phyloP scores from a whole-genome alignment of 345 rosid genomes.

The Euphorbia pulcherrima region DNA sequence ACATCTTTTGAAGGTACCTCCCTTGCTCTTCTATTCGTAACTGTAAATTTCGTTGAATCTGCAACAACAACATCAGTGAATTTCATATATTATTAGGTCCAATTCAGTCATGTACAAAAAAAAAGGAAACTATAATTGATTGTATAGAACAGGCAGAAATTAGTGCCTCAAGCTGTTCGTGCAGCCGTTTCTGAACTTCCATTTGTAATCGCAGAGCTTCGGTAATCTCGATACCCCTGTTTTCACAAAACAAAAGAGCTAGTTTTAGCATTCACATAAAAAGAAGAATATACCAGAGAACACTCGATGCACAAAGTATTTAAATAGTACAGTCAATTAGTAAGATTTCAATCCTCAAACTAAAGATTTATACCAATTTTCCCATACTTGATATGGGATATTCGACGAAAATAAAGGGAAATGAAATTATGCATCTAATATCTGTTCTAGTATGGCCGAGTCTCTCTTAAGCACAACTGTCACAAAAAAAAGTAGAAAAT shows the following conservation, averaged over 20 bases:
- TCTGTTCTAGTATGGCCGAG: not conserved
- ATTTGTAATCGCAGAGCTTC: conserved; percentile 87
- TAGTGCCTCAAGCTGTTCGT: conserved; percentile 93
- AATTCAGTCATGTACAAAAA: no score
- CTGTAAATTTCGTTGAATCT: conserved; percentile 92
- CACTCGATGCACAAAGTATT: not conserved
- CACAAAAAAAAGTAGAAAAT: not conserved
- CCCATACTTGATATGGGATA: not conserved
- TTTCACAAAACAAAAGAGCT: conserved; percentile 14
- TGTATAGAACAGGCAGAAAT: conserved; percentile 3
- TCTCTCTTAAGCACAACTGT: not conserved
- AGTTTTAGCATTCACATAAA: conserved; percentile 1
- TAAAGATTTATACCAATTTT: not conserved
- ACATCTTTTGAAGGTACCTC: conserved; percentile 88
- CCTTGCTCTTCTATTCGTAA: conserved; percentile 96
- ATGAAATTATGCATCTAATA: not conserved
- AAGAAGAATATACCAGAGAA: conserved; percentile 6
- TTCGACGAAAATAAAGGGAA: not conserved
- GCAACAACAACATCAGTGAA: conserved; percentile 12
- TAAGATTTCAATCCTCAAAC: not conserved
- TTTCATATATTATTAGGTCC: not conserved
- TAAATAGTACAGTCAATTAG: not conserved
- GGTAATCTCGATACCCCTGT: conserved; percentile 67
- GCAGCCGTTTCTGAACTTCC: conserved; percentile 86
- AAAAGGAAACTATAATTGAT: not conserved